A percentile compares a stretch with the other conserved stretches of the same genome.
Evolutionary conservation across 176 grass and related monocot genomes (phyloP).

Genomic region (Urochloa ruziziensis): DNA sequence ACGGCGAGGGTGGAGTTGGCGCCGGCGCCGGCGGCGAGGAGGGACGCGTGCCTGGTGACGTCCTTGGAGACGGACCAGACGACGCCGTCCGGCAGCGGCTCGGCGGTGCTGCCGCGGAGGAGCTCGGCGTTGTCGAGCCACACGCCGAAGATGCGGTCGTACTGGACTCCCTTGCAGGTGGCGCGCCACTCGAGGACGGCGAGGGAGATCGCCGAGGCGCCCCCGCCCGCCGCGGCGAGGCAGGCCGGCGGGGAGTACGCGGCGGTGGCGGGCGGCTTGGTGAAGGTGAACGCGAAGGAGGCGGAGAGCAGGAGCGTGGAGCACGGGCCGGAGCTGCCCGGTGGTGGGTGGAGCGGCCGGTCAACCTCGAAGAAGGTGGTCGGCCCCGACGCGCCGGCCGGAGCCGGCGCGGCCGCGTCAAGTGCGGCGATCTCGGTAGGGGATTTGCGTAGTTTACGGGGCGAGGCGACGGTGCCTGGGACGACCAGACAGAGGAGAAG

Average conservation of each 20-base stretch:
- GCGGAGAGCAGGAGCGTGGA: slow-evolving; percentile 31
- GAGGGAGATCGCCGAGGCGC: slow-evolving; percentile 18
- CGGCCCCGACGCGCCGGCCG: slow-evolving; percentile 14
- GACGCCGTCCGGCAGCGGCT: slow-evolving; percentile 37
- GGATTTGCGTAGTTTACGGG: background rate
- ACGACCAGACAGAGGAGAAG: background rate
- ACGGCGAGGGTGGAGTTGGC: slow-evolving; percentile 45
- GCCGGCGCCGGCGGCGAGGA: slow-evolving; percentile 51
- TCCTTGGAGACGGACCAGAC: slow-evolving; percentile 49
- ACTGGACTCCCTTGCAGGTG: slow-evolving; percentile 43
- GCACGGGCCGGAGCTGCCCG: slow-evolving; percentile 21
- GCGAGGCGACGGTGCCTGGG: background rate
- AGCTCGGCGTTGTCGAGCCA: slow-evolving; percentile 73
- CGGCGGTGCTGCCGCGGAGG: slow-evolving; percentile 63
- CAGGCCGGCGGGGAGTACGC: slow-evolving; percentile 20
- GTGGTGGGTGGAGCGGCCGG: slow-evolving; percentile 52
- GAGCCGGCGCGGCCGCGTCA: background rate
- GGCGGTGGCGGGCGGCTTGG: background rate
- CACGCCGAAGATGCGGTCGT: slow-evolving; percentile 66
- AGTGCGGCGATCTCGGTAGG: background rate
- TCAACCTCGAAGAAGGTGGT: slow-evolving; percentile 79
- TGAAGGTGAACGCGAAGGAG: background rate
- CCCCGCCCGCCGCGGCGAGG: background rate
- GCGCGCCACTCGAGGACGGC: slow-evolving; percentile 52
- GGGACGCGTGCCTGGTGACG: slow-evolving; percentile 44